Evolutionary conservation across 2,329 filamentous ascomycete species (phyloP), one percentile per base, ranked within the genome.

Genomic region (Verticillium klebahnii): DNA sequence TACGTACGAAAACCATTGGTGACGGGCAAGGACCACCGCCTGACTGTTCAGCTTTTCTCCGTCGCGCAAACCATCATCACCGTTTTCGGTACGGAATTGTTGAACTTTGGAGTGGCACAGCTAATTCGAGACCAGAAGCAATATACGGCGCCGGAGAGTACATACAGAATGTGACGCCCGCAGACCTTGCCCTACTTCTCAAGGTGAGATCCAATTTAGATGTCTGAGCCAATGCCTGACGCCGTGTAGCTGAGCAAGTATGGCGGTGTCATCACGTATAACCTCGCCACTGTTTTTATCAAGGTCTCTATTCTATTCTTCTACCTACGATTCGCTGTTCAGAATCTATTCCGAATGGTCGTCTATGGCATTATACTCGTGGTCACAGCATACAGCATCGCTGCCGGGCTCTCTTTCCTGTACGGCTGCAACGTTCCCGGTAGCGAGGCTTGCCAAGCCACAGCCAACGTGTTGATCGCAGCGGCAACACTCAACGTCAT

Each of bases 271-370:
- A 56, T 56, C 54, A 56, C 61, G 12, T 69, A 68, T 40, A 68
- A 66, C 40, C 31, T 68, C 6, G 62, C 66, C 2, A 64, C 64
- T 1, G 37, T 68, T 12, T 69, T 68, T 15, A 65, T 63, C 23
- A 69, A 69, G 19, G 64, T 62, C 3, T 68, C 67, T 2, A 65
- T 69, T 14, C 56, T 69, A 3, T 39, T 61, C 17, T 69, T 69
- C 14, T 69, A 67, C 54, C 62, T 69, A 0, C 67, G 67, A 2
- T 69, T 69, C 17, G 60, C 63, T 1, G 57, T 65, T 14, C 60
- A 55, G 8, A 40, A 15, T 0, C 15, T 32, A 2, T 56, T 62
- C 1, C 37, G 39, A 23, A 34, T 34, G 0, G 62, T 60, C 0
- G 60, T 65, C 2, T 65, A 65, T 19, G n/a, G 50, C 5, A 60